phyloP scores from a whole-genome alignment of 495 filamentous ascomycete genomes.

The Tuber umbilicatum region DNA sequence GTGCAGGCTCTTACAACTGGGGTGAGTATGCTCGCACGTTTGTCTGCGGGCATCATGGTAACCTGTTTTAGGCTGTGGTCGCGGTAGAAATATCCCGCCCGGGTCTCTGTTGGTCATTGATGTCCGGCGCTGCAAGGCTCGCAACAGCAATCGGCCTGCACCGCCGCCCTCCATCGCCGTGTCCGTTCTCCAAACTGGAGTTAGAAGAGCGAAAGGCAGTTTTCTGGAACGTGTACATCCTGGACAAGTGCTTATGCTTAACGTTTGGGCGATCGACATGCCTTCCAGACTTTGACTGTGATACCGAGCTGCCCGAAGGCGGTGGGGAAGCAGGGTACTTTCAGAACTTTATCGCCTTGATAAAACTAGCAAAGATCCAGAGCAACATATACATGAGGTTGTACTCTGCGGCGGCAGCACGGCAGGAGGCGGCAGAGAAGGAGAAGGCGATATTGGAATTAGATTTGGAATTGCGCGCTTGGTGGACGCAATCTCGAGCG shows the following conservation, averaged over 20 bases:
- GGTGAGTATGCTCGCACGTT: conserved; percentile 2
- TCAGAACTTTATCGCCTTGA: conserved; percentile 32
- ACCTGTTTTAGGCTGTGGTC: conserved; percentile 26
- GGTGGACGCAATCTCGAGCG: conserved; percentile 32
- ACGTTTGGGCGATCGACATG: conserved; percentile 38
- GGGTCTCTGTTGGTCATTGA: conserved; percentile 38
- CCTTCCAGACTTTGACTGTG: conserved; percentile 40
- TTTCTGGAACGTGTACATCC: conserved; percentile 43
- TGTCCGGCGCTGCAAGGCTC: conserved; percentile 38
- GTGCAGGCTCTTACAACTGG: conserved; percentile 38
- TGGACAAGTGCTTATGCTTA: conserved; percentile 40
- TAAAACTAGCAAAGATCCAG: conserved; percentile 35
- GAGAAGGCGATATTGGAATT: conserved; percentile 27
- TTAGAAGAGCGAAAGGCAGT: conserved; percentile 40
- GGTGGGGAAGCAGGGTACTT: conserved; percentile 25
- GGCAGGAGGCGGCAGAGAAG: conserved; percentile 27
- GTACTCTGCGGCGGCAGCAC: conserved; percentile 31
- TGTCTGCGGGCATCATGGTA: background rate
- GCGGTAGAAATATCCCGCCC: conserved; percentile 40
- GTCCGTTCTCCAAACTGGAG: conserved; percentile 27
- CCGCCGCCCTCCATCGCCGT: conserved; percentile 23
- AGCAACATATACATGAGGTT: conserved; percentile 37
- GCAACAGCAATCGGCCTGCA: conserved; percentile 43
- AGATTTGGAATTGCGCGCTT: conserved; percentile 27
- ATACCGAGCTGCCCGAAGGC: conserved; percentile 37